A percentile compares a stretch with the other conserved stretches of the same genome.
These are phyloP conservation scores for Cocos nucifera DNA, from an alignment of 176 grass and related monocot species.

Conservation along the genomic window DNA sequence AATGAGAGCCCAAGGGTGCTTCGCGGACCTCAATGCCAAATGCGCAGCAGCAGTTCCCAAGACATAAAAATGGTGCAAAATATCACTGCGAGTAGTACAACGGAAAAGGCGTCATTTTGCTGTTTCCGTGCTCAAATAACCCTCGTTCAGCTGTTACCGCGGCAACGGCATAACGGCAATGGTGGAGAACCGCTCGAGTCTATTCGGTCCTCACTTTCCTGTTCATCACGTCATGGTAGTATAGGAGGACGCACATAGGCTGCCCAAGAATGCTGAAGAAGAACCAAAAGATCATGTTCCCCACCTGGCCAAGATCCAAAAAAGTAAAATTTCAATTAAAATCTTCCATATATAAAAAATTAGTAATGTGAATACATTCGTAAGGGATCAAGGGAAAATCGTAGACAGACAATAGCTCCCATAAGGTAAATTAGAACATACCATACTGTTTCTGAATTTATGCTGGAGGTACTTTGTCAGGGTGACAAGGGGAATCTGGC, in stretches of 20 bases:
- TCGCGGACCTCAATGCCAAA: too few species aligned
- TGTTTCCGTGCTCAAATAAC: too few species aligned
- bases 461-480: conserved; percentile 83
- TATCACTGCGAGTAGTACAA: too few species aligned
- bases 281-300: conserved; percentile 99
- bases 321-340: background rate
- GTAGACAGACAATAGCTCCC: too few species aligned
- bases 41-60: too few species aligned
- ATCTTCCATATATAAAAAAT: too few species aligned
- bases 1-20: too few species aligned
- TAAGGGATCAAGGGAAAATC: too few species aligned
- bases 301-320: conserved; percentile 39
- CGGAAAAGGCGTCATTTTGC: too few species aligned
- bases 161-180: too few species aligned
- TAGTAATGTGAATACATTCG: background rate
- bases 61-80: too few species aligned
- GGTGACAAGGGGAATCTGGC: conserved; percentile 73
- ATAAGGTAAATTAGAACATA: conserved; percentile 11
- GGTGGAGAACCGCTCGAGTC: background rate
- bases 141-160: too few species aligned
- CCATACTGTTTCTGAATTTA: conserved; percentile 76
- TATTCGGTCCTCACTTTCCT: conserved; percentile 45
- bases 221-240: conserved; percentile 99
- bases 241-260: conserved; percentile 88
- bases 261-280: conserved; percentile 98